These are phyloP conservation scores for Chlamydomonas eustigma DNA, from an alignment of 139 green algal species.

Conservation along the genomic window DNA sequence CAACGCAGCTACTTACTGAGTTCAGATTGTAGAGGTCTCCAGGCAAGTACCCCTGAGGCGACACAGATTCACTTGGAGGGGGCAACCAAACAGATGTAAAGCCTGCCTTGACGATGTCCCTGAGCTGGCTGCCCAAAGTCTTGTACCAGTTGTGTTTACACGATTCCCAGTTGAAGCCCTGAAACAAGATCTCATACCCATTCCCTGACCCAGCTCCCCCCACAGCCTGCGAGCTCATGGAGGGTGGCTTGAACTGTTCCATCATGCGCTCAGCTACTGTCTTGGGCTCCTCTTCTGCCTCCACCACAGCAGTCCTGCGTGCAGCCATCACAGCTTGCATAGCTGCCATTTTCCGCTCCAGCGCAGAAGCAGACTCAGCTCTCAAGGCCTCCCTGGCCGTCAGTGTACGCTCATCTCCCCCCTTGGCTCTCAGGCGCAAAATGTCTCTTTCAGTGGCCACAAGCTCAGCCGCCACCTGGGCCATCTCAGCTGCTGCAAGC, in stretches of 20 bases:
- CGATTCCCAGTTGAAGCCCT: constrained; percentile 95
- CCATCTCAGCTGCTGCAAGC: constrained; percentile 81
- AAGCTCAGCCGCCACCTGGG: constrained; percentile 66
- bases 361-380: constrained; percentile 4
- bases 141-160: constrained; percentile 69
- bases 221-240: background rate
- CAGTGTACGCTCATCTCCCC: background rate
- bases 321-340: constrained; percentile 65
- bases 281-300: constrained; percentile 35
- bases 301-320: constrained; percentile 47
- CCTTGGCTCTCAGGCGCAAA: constrained; percentile 1
- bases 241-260: background rate
- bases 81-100: constrained; percentile 94
- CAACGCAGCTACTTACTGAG: constrained; percentile 13
- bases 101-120: constrained; percentile 64
- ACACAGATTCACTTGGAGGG: constrained; percentile 85
- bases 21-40: constrained; percentile 67
- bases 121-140: constrained; percentile 38
- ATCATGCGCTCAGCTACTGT: constrained; percentile 1
- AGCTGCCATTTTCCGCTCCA: constrained; percentile 13
- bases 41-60: constrained; percentile 84
- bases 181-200: constrained; percentile 91
- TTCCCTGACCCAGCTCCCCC: constrained; percentile 66
- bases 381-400: background rate
- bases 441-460: constrained; percentile 66